A percentile compares a stretch with the other conserved stretches of the same genome.
These are phyloP conservation scores for Lomentospora prolificans DNA, from an alignment of 2,329 filamentous ascomycete species.

Conservation along the genomic window DNA sequence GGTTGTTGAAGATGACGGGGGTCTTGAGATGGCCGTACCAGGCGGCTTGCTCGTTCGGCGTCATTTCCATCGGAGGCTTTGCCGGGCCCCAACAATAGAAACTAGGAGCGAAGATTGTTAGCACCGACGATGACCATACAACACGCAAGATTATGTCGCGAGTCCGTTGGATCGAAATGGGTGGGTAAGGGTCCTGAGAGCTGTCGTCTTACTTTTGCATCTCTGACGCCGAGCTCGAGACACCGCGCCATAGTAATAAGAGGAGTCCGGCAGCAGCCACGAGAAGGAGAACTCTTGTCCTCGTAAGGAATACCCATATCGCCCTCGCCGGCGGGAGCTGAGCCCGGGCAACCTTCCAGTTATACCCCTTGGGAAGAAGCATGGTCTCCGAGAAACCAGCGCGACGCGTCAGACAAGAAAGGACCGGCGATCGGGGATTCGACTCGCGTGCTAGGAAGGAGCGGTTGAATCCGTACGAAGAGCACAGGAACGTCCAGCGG, in stretches of 20 bases:
- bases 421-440: neutral
- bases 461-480: neutral
- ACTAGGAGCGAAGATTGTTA: slow-evolving; percentile 35
- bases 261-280: slow-evolving; percentile 61
- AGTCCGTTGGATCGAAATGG: neutral
- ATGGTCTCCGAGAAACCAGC: slow-evolving; percentile 39
- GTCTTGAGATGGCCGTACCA: slow-evolving; percentile 88
- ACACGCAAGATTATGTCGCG: neutral
- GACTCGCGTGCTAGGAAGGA: neutral
- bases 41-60: slow-evolving; percentile 75
- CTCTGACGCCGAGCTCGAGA: slow-evolving; percentile 69
- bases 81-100: slow-evolving; percentile 96
- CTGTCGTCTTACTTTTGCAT: slow-evolving; percentile 68
- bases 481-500: neutral
- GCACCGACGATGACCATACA: neutral
- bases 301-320: slow-evolving; percentile 59
- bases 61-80: slow-evolving; percentile 95
- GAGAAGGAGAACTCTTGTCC: slow-evolving; percentile 67
- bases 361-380: slow-evolving; percentile 84
- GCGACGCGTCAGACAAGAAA: neutral
- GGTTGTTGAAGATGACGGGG: slow-evolving; percentile 93
- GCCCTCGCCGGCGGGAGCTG: slow-evolving; percentile 69
- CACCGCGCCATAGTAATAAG: slow-evolving; percentile 78
- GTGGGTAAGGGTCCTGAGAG: neutral
- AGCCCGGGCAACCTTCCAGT: slow-evolving; percentile 83